Conservation (phyloP, 2,329 filamentous ascomycete species). For the Fulvia fulva region DNA sequence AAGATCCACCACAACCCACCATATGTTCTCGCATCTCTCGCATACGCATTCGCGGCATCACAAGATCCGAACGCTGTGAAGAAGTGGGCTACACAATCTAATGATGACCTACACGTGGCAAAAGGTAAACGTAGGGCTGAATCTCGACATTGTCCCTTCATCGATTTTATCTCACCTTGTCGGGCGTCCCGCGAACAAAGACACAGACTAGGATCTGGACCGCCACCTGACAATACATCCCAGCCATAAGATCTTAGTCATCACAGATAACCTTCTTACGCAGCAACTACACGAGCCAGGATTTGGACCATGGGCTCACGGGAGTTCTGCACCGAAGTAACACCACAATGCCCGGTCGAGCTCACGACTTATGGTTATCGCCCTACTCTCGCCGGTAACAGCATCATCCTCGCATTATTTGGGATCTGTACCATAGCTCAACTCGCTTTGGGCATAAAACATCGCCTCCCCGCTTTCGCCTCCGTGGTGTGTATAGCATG, state of each 20-base stretch:
- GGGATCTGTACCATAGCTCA: constrained; percentile 35
- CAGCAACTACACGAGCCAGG: background rate
- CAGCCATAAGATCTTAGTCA: background rate
- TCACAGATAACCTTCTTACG: background rate
- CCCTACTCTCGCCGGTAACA: constrained; percentile 38
- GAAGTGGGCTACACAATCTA: background rate
- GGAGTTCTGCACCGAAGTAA: constrained; percentile 25
- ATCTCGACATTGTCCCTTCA: background rate
- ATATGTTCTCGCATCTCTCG: background rate
- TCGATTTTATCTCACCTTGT: background rate
- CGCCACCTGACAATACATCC: background rate
- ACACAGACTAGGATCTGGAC: background rate
- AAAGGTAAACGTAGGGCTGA: background rate
- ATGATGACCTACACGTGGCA: background rate
- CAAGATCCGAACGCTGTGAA: background rate
- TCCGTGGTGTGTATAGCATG: constrained; percentile 39
- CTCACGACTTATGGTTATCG: constrained; percentile 40
- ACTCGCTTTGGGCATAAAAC: constrained; percentile 32
- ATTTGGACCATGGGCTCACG: background rate
- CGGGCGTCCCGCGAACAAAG: background rate
- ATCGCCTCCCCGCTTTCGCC: constrained; percentile 39
- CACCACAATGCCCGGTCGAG: constrained; percentile 33
- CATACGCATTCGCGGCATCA: background rate
- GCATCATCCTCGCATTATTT: constrained; percentile 38
- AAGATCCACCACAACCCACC: background rate